Conservation (phyloP, 352 stramenopile genomes). For the Elongisporangium undulatum region DNA sequence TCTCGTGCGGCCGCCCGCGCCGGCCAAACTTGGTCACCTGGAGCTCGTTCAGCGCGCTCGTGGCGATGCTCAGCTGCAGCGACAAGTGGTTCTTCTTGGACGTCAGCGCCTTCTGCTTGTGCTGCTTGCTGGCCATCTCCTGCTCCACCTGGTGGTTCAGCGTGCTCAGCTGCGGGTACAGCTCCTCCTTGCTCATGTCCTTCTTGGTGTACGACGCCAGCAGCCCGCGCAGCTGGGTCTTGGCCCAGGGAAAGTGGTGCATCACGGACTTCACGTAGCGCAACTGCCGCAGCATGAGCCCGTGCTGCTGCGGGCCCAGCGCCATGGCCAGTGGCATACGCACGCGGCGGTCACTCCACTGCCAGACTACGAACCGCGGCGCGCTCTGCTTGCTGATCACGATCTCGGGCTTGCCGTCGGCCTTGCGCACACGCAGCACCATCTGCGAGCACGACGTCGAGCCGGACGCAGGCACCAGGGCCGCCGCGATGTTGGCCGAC, state of each 20-base stretch:
- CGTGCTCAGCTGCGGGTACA: slow-evolving; percentile 73
- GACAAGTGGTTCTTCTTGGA: slow-evolving; percentile 62
- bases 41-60: slow-evolving; percentile 61
- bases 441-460: slow-evolving; percentile 33
- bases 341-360: slow-evolving; percentile 57
- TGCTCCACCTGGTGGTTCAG: slow-evolving; percentile 66
- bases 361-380: slow-evolving; percentile 43
- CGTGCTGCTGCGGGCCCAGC: slow-evolving; percentile 69
- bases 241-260: slow-evolving; percentile 81
- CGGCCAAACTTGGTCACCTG: slow-evolving; percentile 67
- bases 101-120: slow-evolving; percentile 40
- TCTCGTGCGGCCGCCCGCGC: slow-evolving; percentile 63
- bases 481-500: background rate
- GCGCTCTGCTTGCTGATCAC: slow-evolving; percentile 55
- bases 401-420: slow-evolving; percentile 47
- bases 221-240: slow-evolving; percentile 58
- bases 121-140: slow-evolving; percentile 35
- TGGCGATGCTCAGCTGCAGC: slow-evolving; percentile 52
- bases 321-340: slow-evolving; percentile 45
- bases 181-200: slow-evolving; percentile 62
- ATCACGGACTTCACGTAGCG: slow-evolving; percentile 83
- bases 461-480: background rate
- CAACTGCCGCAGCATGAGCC: slow-evolving; percentile 75
- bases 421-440: slow-evolving; percentile 45
- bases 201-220: slow-evolving; percentile 71